Evolutionary conservation across 306 rosid genomes (phyloP).

Genomic region (Mimosa bimucronata): DNA sequence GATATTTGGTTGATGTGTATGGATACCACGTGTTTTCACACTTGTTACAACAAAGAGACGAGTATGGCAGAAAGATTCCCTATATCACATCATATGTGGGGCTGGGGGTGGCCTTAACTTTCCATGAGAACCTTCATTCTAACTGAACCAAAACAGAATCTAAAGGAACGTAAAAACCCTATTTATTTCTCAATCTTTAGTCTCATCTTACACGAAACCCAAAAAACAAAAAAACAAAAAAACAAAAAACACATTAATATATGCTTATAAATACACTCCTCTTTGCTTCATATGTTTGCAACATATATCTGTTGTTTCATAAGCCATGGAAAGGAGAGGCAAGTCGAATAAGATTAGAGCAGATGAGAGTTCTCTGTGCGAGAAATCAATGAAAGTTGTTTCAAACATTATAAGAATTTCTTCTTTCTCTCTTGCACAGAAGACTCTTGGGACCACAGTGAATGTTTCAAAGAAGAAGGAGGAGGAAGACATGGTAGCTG

Average conservation of each 20-base stretch:
- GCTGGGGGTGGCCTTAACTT: not conserved
- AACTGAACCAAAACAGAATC: conserved; percentile 17
- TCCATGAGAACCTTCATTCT: not conserved
- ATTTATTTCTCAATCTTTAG: not conserved
- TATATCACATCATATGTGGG: not conserved
- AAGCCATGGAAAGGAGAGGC: conserved; percentile 41
- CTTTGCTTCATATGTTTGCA: not conserved
- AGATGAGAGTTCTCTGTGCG: conserved; percentile 41
- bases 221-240: no score
- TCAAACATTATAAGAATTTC: conserved; percentile 58
- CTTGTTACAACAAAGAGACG: not conserved
- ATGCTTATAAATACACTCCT: conserved; percentile 11
- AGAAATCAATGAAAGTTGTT: conserved; percentile 53
- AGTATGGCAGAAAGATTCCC: conserved; percentile 13
- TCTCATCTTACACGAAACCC: conserved; percentile 5
- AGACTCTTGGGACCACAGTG: conserved; percentile 12
- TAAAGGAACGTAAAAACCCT: not conserved
- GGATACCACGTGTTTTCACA: not conserved
- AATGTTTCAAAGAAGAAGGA: not conserved
- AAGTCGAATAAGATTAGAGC: conserved; percentile 24
- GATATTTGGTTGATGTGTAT: not conserved
- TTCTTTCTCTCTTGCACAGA: conserved; percentile 38
- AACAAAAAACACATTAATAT: not conserved
- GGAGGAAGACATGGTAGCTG: not conserved
- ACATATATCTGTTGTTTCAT: not conserved